Evolutionary conservation across 2,329 filamentous ascomycete species (phyloP).

Genomic region (Arthrobotrys musiformis): DNA sequence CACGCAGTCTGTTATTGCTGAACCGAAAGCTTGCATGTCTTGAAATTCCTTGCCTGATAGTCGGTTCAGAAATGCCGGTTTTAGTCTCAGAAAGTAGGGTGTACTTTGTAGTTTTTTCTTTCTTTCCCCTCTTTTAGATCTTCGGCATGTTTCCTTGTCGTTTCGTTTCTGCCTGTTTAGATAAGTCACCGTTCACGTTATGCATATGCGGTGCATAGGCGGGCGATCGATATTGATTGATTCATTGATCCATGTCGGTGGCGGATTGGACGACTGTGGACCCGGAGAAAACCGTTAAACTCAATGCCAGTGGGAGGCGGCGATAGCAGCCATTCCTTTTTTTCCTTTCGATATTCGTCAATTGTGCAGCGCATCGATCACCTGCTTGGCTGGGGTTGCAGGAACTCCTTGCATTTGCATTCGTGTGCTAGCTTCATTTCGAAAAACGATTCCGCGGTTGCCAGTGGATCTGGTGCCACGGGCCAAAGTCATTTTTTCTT

Average conservation of each 20-base stretch:
- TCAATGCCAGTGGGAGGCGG: neutral
- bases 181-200: neutral
- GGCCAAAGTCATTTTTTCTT: neutral
- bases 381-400: constrained; percentile 39
- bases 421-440: constrained; percentile 28
- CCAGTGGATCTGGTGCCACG: neutral
- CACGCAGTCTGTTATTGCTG: constrained; percentile 2
- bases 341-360: constrained; percentile 15
- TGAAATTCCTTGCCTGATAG: constrained; percentile 27
- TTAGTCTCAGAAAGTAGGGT: neutral
- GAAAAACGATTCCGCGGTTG: constrained; percentile 24
- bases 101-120: too few relatives aligned
- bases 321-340: neutral
- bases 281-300: constrained; percentile 37
- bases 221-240: constrained; percentile 7
- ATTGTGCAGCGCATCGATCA: constrained; percentile 22
- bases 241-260: constrained; percentile 2
- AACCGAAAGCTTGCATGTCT: constrained; percentile 30
- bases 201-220: constrained; percentile 1
- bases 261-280: constrained; percentile 10
- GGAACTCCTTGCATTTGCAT: constrained; percentile 41
- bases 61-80: constrained; percentile 35
- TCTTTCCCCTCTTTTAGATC: constrained; percentile 1
- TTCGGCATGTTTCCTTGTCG: constrained; percentile 26
- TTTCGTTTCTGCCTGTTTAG: constrained; percentile 33